Percentiles rank a stretch among this genome's conserved stretches.
Evolutionary conservation across 352 stramenopile genomes (phyloP).

Genomic region (Pythium apleroticum): DNA sequence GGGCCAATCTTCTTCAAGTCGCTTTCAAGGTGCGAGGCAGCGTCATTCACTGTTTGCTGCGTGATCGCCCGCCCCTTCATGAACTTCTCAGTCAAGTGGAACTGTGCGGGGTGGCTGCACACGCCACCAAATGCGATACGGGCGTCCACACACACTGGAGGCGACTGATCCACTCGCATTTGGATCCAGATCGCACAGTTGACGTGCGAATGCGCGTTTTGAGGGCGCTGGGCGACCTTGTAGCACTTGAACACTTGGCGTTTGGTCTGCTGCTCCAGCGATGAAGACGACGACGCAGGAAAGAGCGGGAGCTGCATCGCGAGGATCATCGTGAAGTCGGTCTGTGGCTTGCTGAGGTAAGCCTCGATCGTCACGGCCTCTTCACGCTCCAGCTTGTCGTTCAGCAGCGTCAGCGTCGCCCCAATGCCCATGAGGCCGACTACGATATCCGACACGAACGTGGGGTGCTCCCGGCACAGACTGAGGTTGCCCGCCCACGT

Average conservation of each 20-base stretch:
- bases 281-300: background rate
- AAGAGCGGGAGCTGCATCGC: constrained; percentile 30
- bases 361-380: constrained; percentile 24
- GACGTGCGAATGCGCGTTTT: constrained; percentile 60
- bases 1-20: constrained; percentile 32
- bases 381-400: constrained; percentile 21
- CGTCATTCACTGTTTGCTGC: constrained; percentile 19
- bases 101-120: constrained; percentile 26
- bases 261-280: constrained; percentile 4
- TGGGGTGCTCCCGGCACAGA: constrained; percentile 40
- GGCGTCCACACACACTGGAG: constrained; percentile 20
- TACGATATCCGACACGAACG: constrained; percentile 56
- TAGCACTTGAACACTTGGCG: constrained; percentile 34
- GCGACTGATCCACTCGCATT: constrained; percentile 10
- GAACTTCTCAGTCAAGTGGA: constrained; percentile 28
- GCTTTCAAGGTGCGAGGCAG: constrained; percentile 12
- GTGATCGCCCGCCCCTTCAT: constrained; percentile 23
- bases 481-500: constrained; percentile 35
- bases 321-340: constrained; percentile 31
- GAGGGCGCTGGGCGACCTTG: constrained; percentile 49
- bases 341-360: constrained; percentile 25
- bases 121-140: constrained; percentile 43
- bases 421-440: constrained; percentile 37
- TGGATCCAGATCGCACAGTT: constrained; percentile 45
- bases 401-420: constrained; percentile 32